Evolutionary conservation across 2,329 filamentous ascomycete species (phyloP).

Genomic region (Mollisia scopiformis): DNA sequence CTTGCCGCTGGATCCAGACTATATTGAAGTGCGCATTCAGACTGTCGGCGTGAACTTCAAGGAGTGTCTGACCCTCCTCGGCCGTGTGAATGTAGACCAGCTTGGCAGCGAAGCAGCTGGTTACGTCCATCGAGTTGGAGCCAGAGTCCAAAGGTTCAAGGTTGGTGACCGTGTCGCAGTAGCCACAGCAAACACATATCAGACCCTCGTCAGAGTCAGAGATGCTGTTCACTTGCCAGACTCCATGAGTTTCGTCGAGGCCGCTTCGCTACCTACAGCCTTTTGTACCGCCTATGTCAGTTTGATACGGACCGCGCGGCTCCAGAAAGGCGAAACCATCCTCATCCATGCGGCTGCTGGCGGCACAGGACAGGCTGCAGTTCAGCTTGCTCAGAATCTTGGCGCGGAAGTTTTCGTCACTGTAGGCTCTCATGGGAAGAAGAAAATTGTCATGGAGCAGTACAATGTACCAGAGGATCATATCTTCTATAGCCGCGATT

Average conservation of each 20-base stretch:
- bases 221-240: conserved; percentile 5
- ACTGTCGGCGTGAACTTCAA: conserved; percentile 26
- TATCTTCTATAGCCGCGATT: conserved; percentile 7
- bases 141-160: neutral
- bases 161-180: conserved; percentile 35
- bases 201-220: conserved; percentile 17
- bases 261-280: conserved; percentile 21
- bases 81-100: neutral
- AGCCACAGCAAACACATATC: conserved; percentile 32
- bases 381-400: conserved; percentile 30
- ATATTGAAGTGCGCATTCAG: conserved; percentile 16
- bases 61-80: conserved; percentile 25
- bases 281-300: conserved; percentile 25
- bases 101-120: conserved; percentile 37
- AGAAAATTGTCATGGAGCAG: conserved; percentile 18
- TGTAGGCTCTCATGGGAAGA: conserved; percentile 11
- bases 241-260: conserved; percentile 17
- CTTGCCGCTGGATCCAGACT: no score
- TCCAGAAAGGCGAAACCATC: conserved; percentile 29
- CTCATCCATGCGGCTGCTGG: conserved; percentile 38
- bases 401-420: conserved; percentile 36
- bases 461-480: conserved; percentile 13
- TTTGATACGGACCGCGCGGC: conserved; percentile 19
- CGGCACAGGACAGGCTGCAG: conserved; percentile 37
- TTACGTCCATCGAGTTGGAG: conserved; percentile 32